A percentile compares a stretch with the other conserved stretches of the same genome.
Conservation (phyloP, 164 flowering plant species). For the Vitis amurensis region DNA sequence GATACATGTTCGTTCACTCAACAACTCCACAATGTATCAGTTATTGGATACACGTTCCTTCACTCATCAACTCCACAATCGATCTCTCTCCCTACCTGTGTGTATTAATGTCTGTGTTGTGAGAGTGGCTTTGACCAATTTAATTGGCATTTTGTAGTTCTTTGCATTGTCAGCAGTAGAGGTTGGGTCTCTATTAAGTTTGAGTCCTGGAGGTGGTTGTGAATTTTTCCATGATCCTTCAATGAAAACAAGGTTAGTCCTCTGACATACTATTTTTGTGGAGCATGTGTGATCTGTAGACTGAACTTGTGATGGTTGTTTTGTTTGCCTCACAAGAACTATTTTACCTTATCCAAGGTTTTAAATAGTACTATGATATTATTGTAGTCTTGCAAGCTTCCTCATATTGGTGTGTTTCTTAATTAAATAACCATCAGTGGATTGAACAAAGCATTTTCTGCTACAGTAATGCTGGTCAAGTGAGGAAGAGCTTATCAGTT, state of each 20-base stretch:
- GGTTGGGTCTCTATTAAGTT: slow-evolving; percentile 73
- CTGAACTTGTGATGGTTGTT: background rate
- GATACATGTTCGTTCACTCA: too few relatives aligned
- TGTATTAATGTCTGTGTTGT: too few relatives aligned
- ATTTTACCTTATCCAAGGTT: too few relatives aligned
- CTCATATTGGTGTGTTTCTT: background rate
- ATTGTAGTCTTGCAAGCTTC: background rate
- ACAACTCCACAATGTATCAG: too few relatives aligned
- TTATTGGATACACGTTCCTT: background rate
- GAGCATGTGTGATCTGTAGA: background rate
- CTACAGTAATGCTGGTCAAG: slow-evolving; percentile 87
- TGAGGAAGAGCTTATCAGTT: slow-evolving; percentile 69
- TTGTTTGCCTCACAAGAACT: background rate
- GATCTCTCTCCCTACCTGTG: too few relatives aligned
- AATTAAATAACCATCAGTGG: background rate
- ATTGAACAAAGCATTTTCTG: slow-evolving; percentile 4
- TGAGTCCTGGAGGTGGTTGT: slow-evolving; percentile 67
- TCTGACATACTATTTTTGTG: background rate
- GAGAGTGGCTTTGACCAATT: slow-evolving; percentile 15
- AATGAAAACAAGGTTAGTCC: slow-evolving; percentile 62
- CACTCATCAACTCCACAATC: too few relatives aligned
- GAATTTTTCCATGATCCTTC: slow-evolving; percentile 96
- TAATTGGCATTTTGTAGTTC: slow-evolving; percentile 35
- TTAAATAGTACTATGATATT: background rate
- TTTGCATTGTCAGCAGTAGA: slow-evolving; percentile 88